Conservation (phyloP, 2,329 filamentous ascomycete genomes). For the Nannizzia gypsea region DNA sequence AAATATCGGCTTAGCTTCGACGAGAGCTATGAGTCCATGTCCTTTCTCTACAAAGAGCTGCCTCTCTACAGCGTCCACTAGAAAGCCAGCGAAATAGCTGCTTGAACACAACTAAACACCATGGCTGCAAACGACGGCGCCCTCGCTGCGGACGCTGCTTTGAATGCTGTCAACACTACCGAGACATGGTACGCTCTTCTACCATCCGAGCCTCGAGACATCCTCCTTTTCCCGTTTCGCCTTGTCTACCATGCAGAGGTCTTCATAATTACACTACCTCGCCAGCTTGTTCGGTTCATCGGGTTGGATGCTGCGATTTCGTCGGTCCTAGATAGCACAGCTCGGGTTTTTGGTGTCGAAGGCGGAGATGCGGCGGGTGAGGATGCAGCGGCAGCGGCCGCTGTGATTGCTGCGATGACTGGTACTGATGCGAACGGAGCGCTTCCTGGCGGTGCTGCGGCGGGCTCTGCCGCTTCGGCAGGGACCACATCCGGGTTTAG, state of each 20-base stretch:
- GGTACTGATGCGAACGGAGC: conserved; percentile 26
- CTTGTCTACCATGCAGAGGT: conserved; percentile 14
- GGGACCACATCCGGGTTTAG: conserved; percentile 22
- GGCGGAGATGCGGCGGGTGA: conserved; percentile 5
- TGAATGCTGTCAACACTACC: background rate
- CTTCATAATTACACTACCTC: conserved; percentile 14
- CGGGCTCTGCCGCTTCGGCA: conserved; percentile 19
- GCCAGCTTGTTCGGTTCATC: conserved; percentile 9
- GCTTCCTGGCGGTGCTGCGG: conserved; percentile 17
- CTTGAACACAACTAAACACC: background rate
- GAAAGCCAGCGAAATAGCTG: background rate
- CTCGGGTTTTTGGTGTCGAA: conserved; percentile 1
- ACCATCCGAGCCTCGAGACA: background rate
- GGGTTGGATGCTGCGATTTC: conserved; percentile 10
- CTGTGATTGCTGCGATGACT: conserved; percentile 20
- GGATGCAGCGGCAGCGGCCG: conserved; percentile 3
- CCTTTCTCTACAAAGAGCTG: background rate
- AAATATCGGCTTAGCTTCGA: background rate
- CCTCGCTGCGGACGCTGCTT: background rate
- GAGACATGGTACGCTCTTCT: conserved; percentile 1
- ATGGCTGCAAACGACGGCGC: background rate
- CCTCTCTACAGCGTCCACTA: background rate
- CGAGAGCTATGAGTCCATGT: background rate
- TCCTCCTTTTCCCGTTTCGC: conserved; percentile 13
- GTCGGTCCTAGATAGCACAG: conserved; percentile 7